Evolutionary conservation across 768 basidiomycete species (phyloP), one percentile per base, ranked within the genome.

Genomic region (Tricholomella constricta): DNA sequence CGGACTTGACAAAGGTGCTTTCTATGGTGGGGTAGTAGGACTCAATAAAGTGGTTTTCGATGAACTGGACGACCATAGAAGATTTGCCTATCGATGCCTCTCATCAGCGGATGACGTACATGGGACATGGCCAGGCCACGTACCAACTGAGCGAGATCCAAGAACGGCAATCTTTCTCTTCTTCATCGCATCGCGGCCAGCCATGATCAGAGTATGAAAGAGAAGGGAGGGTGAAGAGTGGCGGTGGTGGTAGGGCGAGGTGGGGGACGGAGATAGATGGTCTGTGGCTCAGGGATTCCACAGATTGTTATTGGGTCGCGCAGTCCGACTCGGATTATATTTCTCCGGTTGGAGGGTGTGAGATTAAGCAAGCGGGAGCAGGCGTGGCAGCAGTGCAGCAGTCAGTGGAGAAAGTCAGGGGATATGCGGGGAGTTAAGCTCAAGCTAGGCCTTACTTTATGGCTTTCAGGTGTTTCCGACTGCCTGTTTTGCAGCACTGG

Each of bases 21-120:
- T 96, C 93, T 67, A 94, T 94, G 56, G 93, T 96, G 27, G 94
- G 94, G 72, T 92, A 91, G 74, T 96, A 96, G 15, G 84, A 78
- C 51, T 94, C 91, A 65, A 88, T 81, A 65, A 95, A 97, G 58
- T 86, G 82, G 60, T 86, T 85, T 60, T 95, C 89, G 67, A 90
- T 86, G 73, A 89, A 95, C 68, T 92, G 90, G 56, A 89, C 75
- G 56, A 94, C 83, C 55, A 97, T 81, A 26, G 94, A 94, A 20
- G 92, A 92, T 77, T 97, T 98, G 59, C 95, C 95, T 94, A 74
- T 49, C 49, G 44, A 52, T 57, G 35, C 26, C 26, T 19, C 20
- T 29, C 36, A 55, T 52, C 54, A 34, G 45, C 43, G 50, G 29
- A 48, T 57, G 54, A 55, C 53, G 44, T 43, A 62, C n/a, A 58